Conservation (phyloP, 78 protist genomes). For the Reticulomyxa filosa region DNA sequence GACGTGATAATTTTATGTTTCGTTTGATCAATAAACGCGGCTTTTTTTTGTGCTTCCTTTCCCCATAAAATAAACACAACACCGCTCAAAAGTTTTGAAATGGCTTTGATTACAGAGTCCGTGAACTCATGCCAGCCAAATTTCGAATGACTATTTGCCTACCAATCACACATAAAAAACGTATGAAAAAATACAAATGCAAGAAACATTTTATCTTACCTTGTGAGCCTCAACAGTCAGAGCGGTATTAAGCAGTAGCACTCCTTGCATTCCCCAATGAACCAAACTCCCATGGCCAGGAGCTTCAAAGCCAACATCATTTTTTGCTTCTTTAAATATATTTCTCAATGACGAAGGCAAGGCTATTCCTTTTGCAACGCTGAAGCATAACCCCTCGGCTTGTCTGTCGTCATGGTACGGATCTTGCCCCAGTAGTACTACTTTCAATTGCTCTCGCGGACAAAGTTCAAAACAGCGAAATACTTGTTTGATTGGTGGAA, state of each 20-base stretch:
- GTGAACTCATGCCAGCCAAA: neutral
- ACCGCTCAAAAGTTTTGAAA: neutral
- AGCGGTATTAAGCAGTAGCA: slow-evolving; percentile 2
- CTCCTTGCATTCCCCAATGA: neutral
- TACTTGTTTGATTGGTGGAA: too few species aligned
- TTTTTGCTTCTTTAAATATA: neutral
- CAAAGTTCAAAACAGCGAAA: too few species aligned
- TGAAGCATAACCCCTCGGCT: slow-evolving; percentile 9
- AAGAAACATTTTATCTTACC: neutral
- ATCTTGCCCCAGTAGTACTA: too few species aligned
- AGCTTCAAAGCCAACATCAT: neutral
- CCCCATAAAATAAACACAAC: slow-evolving; percentile 3
- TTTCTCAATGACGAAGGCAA: slow-evolving; percentile 7
- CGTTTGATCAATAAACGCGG: neutral
- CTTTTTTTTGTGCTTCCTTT: slow-evolving; percentile 1
- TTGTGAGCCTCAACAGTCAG: neutral
- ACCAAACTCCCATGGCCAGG: neutral
- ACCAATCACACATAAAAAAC: neutral
- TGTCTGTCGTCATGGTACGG: too few species aligned
- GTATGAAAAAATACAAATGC: neutral
- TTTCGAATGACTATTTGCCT: neutral
- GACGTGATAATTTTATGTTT: neutral
- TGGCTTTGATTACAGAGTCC: neutral
- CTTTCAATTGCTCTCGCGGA: too few species aligned
- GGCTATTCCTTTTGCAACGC: neutral